Conservation (phyloP, 148 eudicot species). For the Polygonum aviculare region DNA sequence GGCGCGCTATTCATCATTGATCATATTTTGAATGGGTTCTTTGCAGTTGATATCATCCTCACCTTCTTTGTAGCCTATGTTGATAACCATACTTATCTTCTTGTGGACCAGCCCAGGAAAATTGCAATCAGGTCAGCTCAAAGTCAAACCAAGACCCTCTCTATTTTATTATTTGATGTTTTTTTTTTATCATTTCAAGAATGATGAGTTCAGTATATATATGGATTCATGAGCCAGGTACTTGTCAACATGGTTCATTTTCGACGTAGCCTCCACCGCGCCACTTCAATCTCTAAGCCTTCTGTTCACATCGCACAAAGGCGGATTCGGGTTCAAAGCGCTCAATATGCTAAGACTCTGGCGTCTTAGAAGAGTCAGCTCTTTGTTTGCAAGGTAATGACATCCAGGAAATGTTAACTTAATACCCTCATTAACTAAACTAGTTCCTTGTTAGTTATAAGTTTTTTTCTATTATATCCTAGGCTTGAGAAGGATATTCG, state of each 20-base stretch:
- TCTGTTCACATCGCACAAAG: constrained; percentile 22
- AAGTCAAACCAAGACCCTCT: not conserved
- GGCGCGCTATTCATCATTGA: constrained; percentile 46
- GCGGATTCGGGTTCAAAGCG: constrained; percentile 7
- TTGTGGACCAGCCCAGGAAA: constrained; percentile 40
- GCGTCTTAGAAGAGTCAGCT: constrained; percentile 70
- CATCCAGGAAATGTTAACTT: not conserved
- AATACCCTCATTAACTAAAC: not conserved
- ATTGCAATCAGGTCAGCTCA: constrained; percentile 52
- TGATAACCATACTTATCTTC: constrained; percentile 52
- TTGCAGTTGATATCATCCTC: constrained; percentile 61
- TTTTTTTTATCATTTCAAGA: not conserved
- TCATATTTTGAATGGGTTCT: constrained; percentile 49
- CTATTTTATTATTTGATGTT: not conserved
- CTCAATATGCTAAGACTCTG: constrained; percentile 48
- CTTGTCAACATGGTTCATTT: constrained; percentile 67
- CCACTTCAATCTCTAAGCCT: constrained; percentile 60
- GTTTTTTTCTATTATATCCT: constrained; percentile 3
- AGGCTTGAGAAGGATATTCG: constrained; percentile 96
- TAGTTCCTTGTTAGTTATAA: not conserved
- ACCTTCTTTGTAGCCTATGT: constrained; percentile 82
- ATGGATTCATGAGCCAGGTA: constrained; percentile 36
- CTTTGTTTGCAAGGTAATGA: constrained; percentile 63
- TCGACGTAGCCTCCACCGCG: constrained; percentile 82
- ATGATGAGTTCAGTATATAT: not conserved